A percentile compares a stretch with the other conserved stretches of the same genome.
These are phyloP conservation scores for Debaryomycetaceae sp. DNA, from an alignment of 1,139 yeast species.

Conservation along the genomic window DNA sequence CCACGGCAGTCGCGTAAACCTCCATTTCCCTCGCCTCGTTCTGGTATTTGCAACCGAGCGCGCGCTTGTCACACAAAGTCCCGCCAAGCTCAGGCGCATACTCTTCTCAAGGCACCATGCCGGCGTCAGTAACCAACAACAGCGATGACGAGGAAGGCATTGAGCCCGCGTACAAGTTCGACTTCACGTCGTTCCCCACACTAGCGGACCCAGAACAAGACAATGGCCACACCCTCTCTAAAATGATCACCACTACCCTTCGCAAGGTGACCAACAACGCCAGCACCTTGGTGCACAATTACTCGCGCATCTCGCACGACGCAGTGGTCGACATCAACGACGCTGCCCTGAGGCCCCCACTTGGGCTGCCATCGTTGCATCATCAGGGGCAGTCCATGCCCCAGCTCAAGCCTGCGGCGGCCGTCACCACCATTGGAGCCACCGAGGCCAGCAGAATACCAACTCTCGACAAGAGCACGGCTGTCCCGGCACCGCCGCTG, in stretches of 20 bases:
- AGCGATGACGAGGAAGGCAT: conserved; percentile 15
- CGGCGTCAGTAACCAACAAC: too few species aligned
- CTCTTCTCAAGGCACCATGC: too few species aligned
- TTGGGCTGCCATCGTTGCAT: background rate
- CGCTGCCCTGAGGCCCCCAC: conserved; percentile 1
- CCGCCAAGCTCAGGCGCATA: too few species aligned
- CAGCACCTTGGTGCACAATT: conserved; percentile 33
- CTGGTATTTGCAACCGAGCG: too few species aligned
- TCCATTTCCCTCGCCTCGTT: too few species aligned
- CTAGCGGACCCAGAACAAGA: conserved; percentile 42
- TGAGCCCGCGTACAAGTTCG: conserved; percentile 14
- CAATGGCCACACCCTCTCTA: conserved; percentile 25
- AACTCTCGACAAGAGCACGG: too few species aligned
- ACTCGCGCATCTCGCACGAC: conserved; percentile 15
- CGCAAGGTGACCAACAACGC: conserved; percentile 45
- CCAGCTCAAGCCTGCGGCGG: too few species aligned
- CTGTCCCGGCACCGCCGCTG: too few species aligned
- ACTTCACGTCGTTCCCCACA: conserved; percentile 42
- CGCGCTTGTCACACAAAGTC: too few species aligned
- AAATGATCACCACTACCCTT: conserved; percentile 36
- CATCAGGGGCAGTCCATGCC: background rate
- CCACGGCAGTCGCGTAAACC: too few species aligned
- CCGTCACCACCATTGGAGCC: too few species aligned
- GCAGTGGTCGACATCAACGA: background rate
- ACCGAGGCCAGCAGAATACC: too few species aligned